Percentiles rank a stretch among this genome's conserved stretches.
Conservation (phyloP, 192 early-diverging fungal genomes). For the Rhizophagus clarus region DNA sequence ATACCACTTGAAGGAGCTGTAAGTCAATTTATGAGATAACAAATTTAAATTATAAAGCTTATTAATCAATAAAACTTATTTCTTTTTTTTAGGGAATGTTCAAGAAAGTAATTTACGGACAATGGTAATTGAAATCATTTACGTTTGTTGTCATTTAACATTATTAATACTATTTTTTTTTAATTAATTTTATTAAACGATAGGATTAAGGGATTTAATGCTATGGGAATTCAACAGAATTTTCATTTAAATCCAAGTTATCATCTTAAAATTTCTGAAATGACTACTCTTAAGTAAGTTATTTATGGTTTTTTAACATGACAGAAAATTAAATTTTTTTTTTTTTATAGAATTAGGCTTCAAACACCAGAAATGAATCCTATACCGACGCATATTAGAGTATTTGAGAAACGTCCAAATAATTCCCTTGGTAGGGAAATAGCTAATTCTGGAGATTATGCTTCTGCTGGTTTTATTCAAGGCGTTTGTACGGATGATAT, state of each 20-base stretch:
- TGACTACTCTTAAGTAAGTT: conserved; percentile 61
- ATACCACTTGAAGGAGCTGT: conserved; percentile 79
- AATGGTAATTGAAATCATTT: conserved; percentile 48
- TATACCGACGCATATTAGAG: conserved; percentile 69
- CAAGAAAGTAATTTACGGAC: conserved; percentile 50
- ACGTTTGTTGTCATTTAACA: not conserved
- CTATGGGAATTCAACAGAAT: conserved; percentile 61
- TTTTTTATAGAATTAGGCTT: conserved; percentile 57
- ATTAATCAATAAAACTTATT: not conserved
- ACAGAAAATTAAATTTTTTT: not conserved
- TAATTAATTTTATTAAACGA: not conserved
- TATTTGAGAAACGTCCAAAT: conserved; percentile 60
- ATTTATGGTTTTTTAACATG: not conserved
- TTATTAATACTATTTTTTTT: not conserved
- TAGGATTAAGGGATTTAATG: conserved; percentile 56
- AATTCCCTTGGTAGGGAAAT: conserved; percentile 55
- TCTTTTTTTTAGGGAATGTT: conserved; percentile 60
- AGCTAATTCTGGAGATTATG: conserved; percentile 60
- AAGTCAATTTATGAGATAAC: conserved; percentile 28
- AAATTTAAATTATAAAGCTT: no score
- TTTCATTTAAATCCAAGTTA: conserved; percentile 71
- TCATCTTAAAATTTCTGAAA: conserved; percentile 55
- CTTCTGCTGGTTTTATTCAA: conserved; percentile 49
- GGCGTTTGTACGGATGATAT: conserved; percentile 54
- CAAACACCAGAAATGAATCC: conserved; percentile 66